Evolutionary conservation across 345 rosid species (phyloP).

Genomic region (Sapria himalayana): DNA sequence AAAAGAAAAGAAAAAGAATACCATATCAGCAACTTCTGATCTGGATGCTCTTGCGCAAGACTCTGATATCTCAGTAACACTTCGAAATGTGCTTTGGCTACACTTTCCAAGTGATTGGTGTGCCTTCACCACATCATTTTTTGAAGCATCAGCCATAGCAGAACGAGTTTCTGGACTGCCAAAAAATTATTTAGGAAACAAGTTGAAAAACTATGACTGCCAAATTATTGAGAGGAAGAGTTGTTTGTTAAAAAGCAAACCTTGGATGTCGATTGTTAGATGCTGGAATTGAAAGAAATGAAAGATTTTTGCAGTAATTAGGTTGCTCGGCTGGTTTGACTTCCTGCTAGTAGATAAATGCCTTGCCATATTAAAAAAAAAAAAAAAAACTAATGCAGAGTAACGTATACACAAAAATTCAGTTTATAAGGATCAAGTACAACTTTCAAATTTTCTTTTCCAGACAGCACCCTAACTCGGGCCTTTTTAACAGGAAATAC

Average conservation of each 20-base stretch:
- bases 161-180: constrained; percentile 24
- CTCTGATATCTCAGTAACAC: constrained; percentile 62
- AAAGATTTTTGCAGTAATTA: constrained; percentile 21
- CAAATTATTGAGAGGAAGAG: not conserved
- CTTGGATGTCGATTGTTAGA: constrained; percentile 25
- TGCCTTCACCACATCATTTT: constrained; percentile 16
- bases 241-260: constrained; percentile 16
- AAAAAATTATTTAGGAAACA: constrained; percentile 6
- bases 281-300: constrained; percentile 33
- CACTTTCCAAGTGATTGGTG: constrained; percentile 28
- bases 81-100: constrained; percentile 46
- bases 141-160: constrained; percentile 22
- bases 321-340: constrained; percentile 22
- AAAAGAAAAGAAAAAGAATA: constrained; percentile 15
- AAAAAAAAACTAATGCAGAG: too few species aligned
- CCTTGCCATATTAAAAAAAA: constrained; percentile 5
- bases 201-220: not conserved
- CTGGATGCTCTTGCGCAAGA: constrained; percentile 29
- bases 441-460: constrained; percentile 60
- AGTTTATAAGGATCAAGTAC: constrained; percentile 1
- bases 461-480: constrained; percentile 26
- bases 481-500: constrained; percentile 63
- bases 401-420: not conserved
- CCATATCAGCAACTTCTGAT: constrained; percentile 54
- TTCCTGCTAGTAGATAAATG: constrained; percentile 23